These are phyloP conservation scores for Pseudogymnoascus sp. DNA, from an alignment of 2,329 filamentous ascomycete species.

Conservation along the genomic window DNA sequence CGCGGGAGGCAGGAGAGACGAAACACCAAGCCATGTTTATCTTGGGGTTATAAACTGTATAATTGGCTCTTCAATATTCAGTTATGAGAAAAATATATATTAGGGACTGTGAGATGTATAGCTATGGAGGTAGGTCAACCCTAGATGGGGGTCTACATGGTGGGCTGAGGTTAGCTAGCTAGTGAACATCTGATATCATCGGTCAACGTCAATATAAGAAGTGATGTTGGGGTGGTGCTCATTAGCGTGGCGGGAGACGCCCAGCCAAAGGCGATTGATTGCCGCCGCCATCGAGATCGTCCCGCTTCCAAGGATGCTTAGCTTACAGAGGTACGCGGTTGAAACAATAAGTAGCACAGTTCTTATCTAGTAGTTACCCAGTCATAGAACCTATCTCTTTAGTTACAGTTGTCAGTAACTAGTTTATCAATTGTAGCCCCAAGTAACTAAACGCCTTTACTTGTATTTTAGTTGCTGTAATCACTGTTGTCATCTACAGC, in stretches of 20 bases:
- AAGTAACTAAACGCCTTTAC: too few species aligned
- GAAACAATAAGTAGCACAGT: too few species aligned
- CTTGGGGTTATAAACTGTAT: neutral
- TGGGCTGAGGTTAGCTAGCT: neutral
- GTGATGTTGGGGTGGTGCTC: neutral
- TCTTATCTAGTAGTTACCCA: too few species aligned
- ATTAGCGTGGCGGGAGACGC: neutral
- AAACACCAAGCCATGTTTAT: slow-evolving; percentile 29
- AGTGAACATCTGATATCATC: neutral
- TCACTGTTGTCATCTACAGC: too few species aligned
- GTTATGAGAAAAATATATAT: neutral
- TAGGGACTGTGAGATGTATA: neutral
- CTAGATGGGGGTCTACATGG: neutral
- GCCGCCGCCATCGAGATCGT: neutral
- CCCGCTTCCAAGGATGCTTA: neutral
- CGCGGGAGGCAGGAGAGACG: slow-evolving; percentile 51
- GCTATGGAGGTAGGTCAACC: neutral
- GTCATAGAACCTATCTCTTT: too few species aligned
- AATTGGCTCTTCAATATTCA: neutral
- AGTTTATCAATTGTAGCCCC: too few species aligned
- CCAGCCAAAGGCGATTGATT: neutral
- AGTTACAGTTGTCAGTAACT: too few species aligned
- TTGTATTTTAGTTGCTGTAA: too few species aligned
- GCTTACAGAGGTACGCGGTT: neutral
- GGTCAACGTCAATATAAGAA: neutral